Base-by-base conservation (phyloP, 2,329 filamentous ascomycete species). In the Botrytis cinerea region DNA sequence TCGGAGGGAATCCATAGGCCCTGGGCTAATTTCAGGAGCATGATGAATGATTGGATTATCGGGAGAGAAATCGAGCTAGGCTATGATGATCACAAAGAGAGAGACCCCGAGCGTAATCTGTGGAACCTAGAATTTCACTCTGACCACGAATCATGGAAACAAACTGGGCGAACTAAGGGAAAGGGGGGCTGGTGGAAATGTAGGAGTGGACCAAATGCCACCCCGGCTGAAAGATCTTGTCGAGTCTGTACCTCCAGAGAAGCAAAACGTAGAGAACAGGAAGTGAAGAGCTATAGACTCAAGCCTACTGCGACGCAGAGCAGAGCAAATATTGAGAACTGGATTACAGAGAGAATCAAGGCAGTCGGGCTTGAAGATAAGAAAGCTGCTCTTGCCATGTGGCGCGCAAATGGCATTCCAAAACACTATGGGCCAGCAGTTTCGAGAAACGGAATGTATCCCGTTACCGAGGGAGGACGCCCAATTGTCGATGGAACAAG, bases 121-220 rank as follows among this genome's bases (percentile, higher is more conserved):
- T 79, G 78, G 78, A 73, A 79, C 28, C 66, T 74, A 16, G 72
- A 79, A n/a, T 79, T 70, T 45, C 80, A 81, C 68, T 73, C 78
- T 1, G 66, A 74, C 22, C 71, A 74, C 10, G 57, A 62, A 7
- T 72, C 75, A 38, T 81, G 79, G 80, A 73, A 72, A 67, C 67
- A 72, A 8, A 40, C 75, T 18, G 76, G 78, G 35, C 73, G 76
- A 12, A 1, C 18, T 25, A 32, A 22, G n/a, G 61, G 70, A 35
- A 63, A 46, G 10, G 76, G 75, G 5, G 78, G 79, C 32, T 81
- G 78, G 78, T 80, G 79, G 79, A 79, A 75, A 57, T 81, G 80
- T 45, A 68, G 78, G 45, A 73, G 12, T 20, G 76, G 72, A 22
- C 43, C 43, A 4, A 43, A 74, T n/a, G 77, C 76, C 9, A 74